Base-by-base conservation (phyloP, 1,284 basidiomycete species). In the Omphalotus olearius region DNA sequence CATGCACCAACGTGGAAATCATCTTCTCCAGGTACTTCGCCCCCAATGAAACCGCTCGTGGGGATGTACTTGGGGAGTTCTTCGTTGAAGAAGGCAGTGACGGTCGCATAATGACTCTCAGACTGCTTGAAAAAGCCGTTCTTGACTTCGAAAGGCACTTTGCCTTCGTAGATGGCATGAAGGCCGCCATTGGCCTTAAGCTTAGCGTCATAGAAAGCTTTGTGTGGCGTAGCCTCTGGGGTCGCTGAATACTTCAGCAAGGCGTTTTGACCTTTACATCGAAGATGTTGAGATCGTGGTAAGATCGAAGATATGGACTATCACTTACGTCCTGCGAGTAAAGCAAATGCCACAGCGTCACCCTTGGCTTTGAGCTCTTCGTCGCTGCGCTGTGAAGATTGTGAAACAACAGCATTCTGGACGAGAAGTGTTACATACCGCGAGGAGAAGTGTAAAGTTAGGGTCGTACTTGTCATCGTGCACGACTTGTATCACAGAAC, bases 401-500 rank as follows among this genome's bases (percentile, higher is more conserved):
- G 42, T 23, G 3, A 14, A 2, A 16, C 39, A 38, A 14, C 3
- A 40, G 9, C 17, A 16, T 20, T 18, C 20, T 23, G 26, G 26
- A 18, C 11, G 25, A 30, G 3, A 50, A 6, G 20, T 43, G 17
- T 42, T 18, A 60, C 76, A 61, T 57, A 82, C 74, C 36, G 73
- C 68, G 23, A 79, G 64, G 9, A 81, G 61, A 23, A 74, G 47
- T 9, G 71, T 66, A 54, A 79, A 75, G 69, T 86, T 86, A 51
- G 83, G 81, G 62, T 85, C 82, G 57, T 78, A 70, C 41, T 68
- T 67, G 28, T 76, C 75, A 35, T 74, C 71, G 64, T 86, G 83
- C 47, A 85, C 66, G 56, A 67, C 69, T 36, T 64, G 62, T 53
- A 75, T 69, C 45, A 79, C 62, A 13, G 71, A 63, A 14, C 66